Base-by-base conservation (phyloP, 164 flowering plant genomes). In the Piper betle region DNA sequence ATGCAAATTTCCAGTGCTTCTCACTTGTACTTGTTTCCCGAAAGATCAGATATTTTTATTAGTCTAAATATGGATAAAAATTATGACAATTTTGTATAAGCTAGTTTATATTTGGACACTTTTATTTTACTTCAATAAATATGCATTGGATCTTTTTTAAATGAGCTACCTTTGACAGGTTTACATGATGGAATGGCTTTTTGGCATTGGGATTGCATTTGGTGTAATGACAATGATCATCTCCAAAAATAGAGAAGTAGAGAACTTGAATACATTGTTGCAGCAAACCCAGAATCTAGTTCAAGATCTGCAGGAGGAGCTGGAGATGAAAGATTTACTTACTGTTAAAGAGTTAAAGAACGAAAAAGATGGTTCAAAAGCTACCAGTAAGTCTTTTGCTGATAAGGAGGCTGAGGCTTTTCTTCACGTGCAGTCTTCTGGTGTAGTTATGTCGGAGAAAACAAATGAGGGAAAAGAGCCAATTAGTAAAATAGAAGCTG, bases 261-360 rank as follows among this genome's bases (percentile, higher is more conserved):
- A 82, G 55, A 79, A 81, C 48, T 59, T 91, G 74, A 82, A 74
- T 62, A 80, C 73, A 38, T 60, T 73, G 74, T 65, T 87, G 74
- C 81, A 76, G 74, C 87, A 84, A 65, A 78, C 75, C 6, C 86
- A 87, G 64, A 78, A 80, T 68, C 71, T 91, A 71, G 93, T 87
- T 58, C 83, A 86, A 73, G 97, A 87, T 79, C 77, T 91, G 19
- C 84, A 91, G 54, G 96, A 91, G 66, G 96, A 91, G 74, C 82
- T 91, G 60, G 97, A 87, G 68, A 84, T 91, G 97, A 91, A 84
- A 78, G 91, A 83, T 71, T 77, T 83, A 17, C 55, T 87, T 60
- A 81, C 86, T 18, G 82, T 91, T 64, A 84, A 82, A 74, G 97
- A 87, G 73, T 77, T 91, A 50, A 66, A 71, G 19, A 71, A 69